A percentile compares a stretch with the other conserved stretches of the same genome.
phyloP scores from a whole-genome alignment of 2,329 filamentous ascomycete genomes.

The Penicillium occitanis region DNA sequence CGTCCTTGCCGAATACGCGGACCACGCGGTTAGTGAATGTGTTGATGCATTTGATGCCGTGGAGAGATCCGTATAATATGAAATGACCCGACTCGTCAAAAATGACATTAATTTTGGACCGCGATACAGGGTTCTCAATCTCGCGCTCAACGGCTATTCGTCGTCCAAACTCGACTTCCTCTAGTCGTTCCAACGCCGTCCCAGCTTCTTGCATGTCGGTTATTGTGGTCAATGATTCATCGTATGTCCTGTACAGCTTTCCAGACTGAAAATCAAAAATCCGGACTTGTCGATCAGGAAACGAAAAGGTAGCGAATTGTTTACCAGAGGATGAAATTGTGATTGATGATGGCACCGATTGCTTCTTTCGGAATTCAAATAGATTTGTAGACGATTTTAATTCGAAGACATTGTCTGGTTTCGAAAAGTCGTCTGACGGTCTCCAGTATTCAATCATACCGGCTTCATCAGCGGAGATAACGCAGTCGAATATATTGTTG shows the following conservation, averaged over 20 bases:
- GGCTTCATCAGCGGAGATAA: conserved; percentile 80
- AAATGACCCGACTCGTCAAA: conserved; percentile 98
- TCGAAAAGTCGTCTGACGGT: conserved; percentile 72
- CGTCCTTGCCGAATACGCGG: conserved; percentile 85
- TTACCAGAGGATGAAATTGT: conserved; percentile 82
- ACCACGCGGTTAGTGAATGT: conserved; percentile 91
- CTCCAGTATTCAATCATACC: conserved; percentile 98
- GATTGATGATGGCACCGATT: conserved; percentile 77
- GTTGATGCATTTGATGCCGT: conserved; percentile 93
- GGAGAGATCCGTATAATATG: conserved; percentile 86
- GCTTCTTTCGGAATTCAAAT: conserved; percentile 96
- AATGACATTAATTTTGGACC: conserved; percentile 75
- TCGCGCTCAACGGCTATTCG: conserved; percentile 83
- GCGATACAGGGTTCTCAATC: conserved; percentile 67
- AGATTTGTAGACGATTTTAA: conserved; percentile 92
- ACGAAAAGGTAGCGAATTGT: conserved; percentile 83
- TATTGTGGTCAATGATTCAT: conserved; percentile 85
- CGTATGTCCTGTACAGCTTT: conserved; percentile 88
- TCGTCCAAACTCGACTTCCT: conserved; percentile 88
- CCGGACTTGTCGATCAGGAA: conserved; percentile 89
- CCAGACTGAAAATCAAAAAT: conserved; percentile 89
- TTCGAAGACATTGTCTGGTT: conserved; percentile 86
- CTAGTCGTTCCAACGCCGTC: conserved; percentile 74
- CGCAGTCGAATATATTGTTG: conserved; percentile 85
- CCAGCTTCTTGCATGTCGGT: conserved; percentile 97